Conservation (phyloP, 73 alveolate genomes). For the Diophrys appendiculata region DNA sequence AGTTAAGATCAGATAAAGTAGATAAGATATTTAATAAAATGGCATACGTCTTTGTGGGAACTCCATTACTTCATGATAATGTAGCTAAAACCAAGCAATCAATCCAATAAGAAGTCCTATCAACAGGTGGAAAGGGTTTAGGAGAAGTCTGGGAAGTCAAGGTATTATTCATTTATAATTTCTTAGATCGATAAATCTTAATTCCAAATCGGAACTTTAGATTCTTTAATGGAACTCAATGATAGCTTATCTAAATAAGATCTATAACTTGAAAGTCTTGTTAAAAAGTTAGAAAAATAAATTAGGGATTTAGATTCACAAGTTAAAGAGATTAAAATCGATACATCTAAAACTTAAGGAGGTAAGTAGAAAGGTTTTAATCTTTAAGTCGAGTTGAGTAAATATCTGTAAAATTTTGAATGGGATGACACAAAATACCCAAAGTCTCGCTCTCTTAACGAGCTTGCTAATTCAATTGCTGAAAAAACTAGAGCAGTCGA, state of each 20-base stretch:
- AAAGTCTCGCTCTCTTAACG: conserved; percentile 8
- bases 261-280: conserved; percentile 41
- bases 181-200: conserved; percentile 23
- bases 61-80: not conserved
- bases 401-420: conserved; percentile 38
- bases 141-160: not conserved
- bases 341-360: too few species aligned
- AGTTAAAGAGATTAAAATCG: not conserved
- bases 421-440: conserved; percentile 66
- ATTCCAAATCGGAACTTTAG: conserved; percentile 61
- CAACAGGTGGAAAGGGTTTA: not conserved
- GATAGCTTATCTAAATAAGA: conserved; percentile 51
- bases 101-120: not conserved
- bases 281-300: conserved; percentile 57
- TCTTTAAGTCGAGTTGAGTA: conserved; percentile 1
- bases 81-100: not conserved
- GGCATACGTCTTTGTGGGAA: not conserved
- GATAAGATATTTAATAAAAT: too few species aligned
- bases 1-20: too few species aligned
- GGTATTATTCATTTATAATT: too few species aligned
- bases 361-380: too few species aligned
- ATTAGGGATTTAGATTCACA: conserved; percentile 28
- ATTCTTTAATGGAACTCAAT: conserved; percentile 58
- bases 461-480: not conserved
- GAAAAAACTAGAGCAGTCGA: conserved; percentile 39